phyloP scores from a whole-genome alignment of 768 basidiomycete species.

The Suillus ampliporus region DNA sequence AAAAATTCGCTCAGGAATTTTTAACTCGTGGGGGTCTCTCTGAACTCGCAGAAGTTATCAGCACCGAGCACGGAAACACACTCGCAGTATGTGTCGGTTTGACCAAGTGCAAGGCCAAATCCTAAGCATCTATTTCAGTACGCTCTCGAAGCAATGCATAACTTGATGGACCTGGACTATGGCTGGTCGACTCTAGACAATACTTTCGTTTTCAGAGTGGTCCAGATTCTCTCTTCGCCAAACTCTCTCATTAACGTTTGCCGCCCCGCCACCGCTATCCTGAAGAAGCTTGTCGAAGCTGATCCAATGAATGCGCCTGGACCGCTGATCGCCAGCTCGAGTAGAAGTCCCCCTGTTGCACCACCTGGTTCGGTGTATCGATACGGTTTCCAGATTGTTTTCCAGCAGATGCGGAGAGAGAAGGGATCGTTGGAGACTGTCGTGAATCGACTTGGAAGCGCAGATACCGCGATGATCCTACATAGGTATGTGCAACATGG shows the following conservation, averaged over 20 bases:
- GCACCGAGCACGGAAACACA: conserved; percentile 74
- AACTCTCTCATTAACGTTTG: conserved; percentile 87
- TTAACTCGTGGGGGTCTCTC: conserved; percentile 71
- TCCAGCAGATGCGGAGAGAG: conserved; percentile 80
- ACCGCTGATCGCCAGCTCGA: conserved; percentile 62
- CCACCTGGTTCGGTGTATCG: conserved; percentile 77
- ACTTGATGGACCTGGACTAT: conserved; percentile 84
- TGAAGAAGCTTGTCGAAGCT: conserved; percentile 89
- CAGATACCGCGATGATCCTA: conserved; percentile 84
- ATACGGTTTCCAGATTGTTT: conserved; percentile 86
- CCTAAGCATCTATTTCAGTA: conserved; percentile 54
- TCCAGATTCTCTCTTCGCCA: conserved; percentile 77
- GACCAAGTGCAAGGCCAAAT: background rate
- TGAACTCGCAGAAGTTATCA: conserved; percentile 74
- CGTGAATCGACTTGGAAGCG: conserved; percentile 77
- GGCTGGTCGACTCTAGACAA: conserved; percentile 81
- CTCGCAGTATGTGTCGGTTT: conserved; percentile 65
- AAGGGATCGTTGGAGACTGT: conserved; percentile 77
- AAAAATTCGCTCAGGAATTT: conserved; percentile 83
- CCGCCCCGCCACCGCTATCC: conserved; percentile 87
- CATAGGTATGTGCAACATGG: conserved; percentile 59
- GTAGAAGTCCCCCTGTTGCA: conserved; percentile 53
- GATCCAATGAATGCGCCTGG: conserved; percentile 74
- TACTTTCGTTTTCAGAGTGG: conserved; percentile 76
- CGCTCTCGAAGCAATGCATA: conserved; percentile 84